Evolutionary conservation across 2,329 filamentous ascomycete species (phyloP), one percentile per base, ranked within the genome.

Genomic region (Pleomassaria siparia): DNA sequence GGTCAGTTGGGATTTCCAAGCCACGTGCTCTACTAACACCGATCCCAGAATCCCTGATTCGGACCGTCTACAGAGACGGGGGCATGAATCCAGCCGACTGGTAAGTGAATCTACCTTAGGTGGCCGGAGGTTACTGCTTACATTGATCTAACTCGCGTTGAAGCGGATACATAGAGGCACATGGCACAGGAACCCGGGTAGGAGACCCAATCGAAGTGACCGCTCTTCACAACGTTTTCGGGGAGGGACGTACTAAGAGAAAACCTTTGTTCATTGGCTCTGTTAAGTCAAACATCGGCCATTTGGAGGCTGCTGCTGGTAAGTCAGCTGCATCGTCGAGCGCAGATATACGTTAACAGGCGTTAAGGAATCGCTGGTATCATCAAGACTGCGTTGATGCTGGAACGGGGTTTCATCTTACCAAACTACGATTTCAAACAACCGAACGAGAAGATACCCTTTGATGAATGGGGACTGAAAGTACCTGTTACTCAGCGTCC

Each of bases 101-200:
- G 32, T 36, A 28, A 8, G 25, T 7, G 25, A 28, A 28, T 8
- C 25, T 7, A 28, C 25, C 25, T 12, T 8, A 28, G 25, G 8
- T 28, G 25, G 8, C 7, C 25, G 12, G 25, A 8, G 25, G 8
- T 28, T 7, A 28, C 25, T 8, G 8, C 25, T 28, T 28, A 7
- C 25, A 28, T n/a, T n/a, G n/a, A n/a, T n/a, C n/a, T n/a, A n/a
- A n/a, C n/a, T n/a, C n/a, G n/a, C n/a, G n/a, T n/a, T n/a, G n/a
- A n/a, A n/a, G n/a, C n/a, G 29, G 50, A 4, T 67, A 66, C 12
- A 54, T 67, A 4, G 64, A 68, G 30, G 63, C 62, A 2, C 64
- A 68, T 43, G 64, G 82, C 4, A 85, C 82, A 0, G 82, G 82
- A 3, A 85, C 82, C 0, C 74, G 77, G 26, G 80, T 78, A 15